Evolutionary conservation across 2,329 filamentous ascomycete genomes (phyloP).

Genomic region (Penicillium thymicola): DNA sequence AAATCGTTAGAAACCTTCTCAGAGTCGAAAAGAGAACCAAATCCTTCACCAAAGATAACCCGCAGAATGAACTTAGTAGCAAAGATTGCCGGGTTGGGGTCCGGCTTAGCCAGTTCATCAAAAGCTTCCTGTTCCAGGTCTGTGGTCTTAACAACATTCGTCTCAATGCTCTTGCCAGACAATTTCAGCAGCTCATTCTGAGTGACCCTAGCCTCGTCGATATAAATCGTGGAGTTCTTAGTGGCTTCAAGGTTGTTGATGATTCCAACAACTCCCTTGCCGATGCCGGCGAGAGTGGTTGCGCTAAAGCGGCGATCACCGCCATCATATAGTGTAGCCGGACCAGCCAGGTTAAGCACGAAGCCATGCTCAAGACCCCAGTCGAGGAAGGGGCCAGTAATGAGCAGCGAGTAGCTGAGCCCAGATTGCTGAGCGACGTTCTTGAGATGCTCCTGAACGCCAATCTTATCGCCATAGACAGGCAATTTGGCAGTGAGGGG

Average conservation of each 20-base stretch:
- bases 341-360: conserved; percentile 43
- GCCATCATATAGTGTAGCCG: conserved; percentile 46
- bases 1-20: conserved; percentile 38
- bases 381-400: conserved; percentile 36
- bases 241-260: conserved; percentile 52
- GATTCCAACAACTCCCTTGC: conserved; percentile 49
- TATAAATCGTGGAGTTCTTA: conserved; percentile 50
- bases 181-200: conserved; percentile 42
- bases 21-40: conserved; percentile 26
- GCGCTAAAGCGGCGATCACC: conserved; percentile 50
- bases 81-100: conserved; percentile 20
- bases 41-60: conserved; percentile 34
- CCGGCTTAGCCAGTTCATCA: conserved; percentile 31
- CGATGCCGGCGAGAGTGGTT: conserved; percentile 50
- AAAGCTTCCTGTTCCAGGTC: conserved; percentile 30
- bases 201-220: conserved; percentile 46
- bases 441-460: conserved; percentile 28
- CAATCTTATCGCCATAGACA: conserved; percentile 33
- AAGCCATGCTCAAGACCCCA: conserved; percentile 39
- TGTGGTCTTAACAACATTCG: conserved; percentile 23
- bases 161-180: conserved; percentile 28
- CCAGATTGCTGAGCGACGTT: conserved; percentile 11
- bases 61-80: conserved; percentile 29
- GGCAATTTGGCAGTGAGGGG: conserved; percentile 24
- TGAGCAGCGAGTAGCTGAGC: conserved; percentile 34